A percentile compares a stretch with the other conserved stretches of the same genome.
Evolutionary conservation across 1,284 basidiomycete genomes (phyloP).

Genomic region (Anthracocystis setariae): DNA sequence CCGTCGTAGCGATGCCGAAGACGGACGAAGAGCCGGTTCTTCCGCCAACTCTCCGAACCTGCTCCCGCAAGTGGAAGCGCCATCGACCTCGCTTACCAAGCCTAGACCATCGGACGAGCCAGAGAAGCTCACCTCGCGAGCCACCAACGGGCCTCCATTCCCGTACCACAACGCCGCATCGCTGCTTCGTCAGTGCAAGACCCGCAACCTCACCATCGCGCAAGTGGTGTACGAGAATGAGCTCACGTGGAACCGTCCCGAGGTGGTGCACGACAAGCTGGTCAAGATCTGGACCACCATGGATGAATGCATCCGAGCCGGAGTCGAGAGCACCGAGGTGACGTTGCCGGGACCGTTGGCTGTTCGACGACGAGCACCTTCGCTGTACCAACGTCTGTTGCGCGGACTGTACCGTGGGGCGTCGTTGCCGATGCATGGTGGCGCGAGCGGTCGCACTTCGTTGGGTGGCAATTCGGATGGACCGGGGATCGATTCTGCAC

Average conservation of each 20-base stretch:
- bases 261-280: conserved; percentile 58
- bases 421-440: conserved; percentile 11
- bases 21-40: conserved; percentile 72
- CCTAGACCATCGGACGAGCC: conserved; percentile 1
- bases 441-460: not conserved
- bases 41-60: conserved; percentile 10
- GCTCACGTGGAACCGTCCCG: conserved; percentile 68
- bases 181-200: conserved; percentile 79
- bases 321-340: conserved; percentile 81
- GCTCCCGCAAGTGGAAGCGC: conserved; percentile 23
- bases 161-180: conserved; percentile 84
- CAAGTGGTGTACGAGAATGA: conserved; percentile 93
- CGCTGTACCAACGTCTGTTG: conserved; percentile 79
- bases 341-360: conserved; percentile 82
- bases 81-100: not conserved
- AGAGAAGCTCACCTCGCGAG: conserved; percentile 21
- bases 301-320: conserved; percentile 90
- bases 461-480: no score
- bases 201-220: conserved; percentile 77
- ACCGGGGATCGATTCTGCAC: conserved; percentile 19
- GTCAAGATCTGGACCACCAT: conserved; percentile 84
- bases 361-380: conserved; percentile 57
- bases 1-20: conserved; percentile 81
- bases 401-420: conserved; percentile 73
- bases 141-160: conserved; percentile 75